phyloP scores from a whole-genome alignment of 139 green algal genomes.

The Coelastrella sp. region DNA sequence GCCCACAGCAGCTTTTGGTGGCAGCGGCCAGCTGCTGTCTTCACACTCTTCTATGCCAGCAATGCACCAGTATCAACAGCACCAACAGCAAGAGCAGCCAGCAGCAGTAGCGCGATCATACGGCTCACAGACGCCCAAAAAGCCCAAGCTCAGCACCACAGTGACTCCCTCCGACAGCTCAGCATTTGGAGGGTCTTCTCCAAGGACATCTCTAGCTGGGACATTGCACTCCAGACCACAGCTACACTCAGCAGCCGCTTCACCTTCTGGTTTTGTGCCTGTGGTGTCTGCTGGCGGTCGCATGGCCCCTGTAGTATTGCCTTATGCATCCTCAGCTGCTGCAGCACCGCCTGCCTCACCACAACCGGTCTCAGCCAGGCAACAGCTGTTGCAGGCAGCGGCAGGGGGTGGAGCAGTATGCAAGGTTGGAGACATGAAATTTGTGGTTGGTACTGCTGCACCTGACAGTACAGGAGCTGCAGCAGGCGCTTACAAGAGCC shows the following conservation, averaged over 20 bases:
- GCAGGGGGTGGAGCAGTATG: neutral
- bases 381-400: conserved; percentile 15
- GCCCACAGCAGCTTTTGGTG: neutral
- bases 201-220: neutral
- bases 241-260: too few species aligned
- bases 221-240: too few species aligned
- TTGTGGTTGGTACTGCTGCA: neutral
- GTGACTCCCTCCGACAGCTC: neutral
- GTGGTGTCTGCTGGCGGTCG: neutral
- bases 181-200: neutral
- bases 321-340: neutral
- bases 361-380: neutral
- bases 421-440: neutral
- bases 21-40: neutral
- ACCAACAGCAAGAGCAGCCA: conserved; percentile 14
- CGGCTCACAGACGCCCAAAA: conserved; percentile 9
- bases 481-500: neutral
- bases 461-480: neutral
- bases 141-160: conserved; percentile 16
- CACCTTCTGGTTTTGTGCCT: neutral
- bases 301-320: neutral
- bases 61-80: neutral
- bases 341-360: neutral
- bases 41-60: neutral
- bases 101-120: conserved; percentile 4